Percentiles rank a stretch among this genome's conserved stretches.
phyloP scores from a whole-genome alignment of 1,139 yeast genomes.

The Yamadazyma epiphylla region DNA sequence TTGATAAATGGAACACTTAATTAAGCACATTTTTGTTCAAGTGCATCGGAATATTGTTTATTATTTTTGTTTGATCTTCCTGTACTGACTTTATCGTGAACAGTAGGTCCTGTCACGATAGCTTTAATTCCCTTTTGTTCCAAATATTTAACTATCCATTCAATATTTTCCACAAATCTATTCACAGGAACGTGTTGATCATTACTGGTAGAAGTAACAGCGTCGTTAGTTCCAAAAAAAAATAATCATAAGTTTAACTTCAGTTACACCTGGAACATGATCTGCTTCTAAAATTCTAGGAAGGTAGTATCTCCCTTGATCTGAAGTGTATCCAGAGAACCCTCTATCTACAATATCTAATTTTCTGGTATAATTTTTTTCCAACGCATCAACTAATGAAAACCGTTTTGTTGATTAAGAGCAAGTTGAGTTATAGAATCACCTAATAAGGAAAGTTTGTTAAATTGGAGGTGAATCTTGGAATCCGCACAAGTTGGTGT shows the following conservation, averaged over 20 bases:
- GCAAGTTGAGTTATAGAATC: constrained; percentile 65
- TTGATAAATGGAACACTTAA: constrained; percentile 50
- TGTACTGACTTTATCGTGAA: constrained; percentile 40
- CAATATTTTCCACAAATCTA: constrained; percentile 46
- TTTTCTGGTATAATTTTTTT: constrained; percentile 51
- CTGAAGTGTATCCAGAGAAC: constrained; percentile 57
- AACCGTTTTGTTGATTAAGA: constrained; percentile 33
- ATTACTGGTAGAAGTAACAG: constrained; percentile 38
- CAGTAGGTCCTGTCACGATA: constrained; percentile 62
- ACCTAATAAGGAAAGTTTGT: no score
- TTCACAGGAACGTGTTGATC: constrained; percentile 57
- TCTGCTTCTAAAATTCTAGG: constrained; percentile 47
- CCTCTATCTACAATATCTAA: constrained; percentile 60
- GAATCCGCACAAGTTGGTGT: no score
- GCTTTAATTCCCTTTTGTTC: constrained; percentile 38
- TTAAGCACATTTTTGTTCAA: constrained; percentile 41
- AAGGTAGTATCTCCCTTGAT: constrained; percentile 44
- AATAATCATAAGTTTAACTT: constrained; percentile 44
- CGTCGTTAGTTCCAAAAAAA: constrained; percentile 77
- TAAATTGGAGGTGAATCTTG: no score
- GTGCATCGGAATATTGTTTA: constrained; percentile 47
- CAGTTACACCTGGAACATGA: constrained; percentile 20
- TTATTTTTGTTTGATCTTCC: constrained; percentile 30
- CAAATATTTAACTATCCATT: constrained; percentile 34
- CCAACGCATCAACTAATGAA: no score